A percentile compares a stretch with the other conserved stretches of the same genome.
Conservation (phyloP, 2,329 filamentous ascomycete species). For the Cadophora luteo-olivacea region DNA sequence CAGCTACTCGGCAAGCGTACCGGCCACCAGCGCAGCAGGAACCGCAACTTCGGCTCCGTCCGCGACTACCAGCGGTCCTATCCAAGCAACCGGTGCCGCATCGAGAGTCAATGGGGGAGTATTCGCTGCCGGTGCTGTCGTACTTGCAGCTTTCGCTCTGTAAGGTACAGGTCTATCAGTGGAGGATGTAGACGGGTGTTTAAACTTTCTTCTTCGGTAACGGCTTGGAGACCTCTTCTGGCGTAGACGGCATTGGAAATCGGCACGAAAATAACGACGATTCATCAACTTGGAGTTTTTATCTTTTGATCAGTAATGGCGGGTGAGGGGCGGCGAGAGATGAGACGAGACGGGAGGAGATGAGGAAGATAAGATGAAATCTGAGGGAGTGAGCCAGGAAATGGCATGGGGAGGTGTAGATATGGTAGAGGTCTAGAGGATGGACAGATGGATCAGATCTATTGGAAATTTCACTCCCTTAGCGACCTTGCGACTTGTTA, state of each 20-base stretch:
- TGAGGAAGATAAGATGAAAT: neutral
- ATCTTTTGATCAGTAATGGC: neutral
- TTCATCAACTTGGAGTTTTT: constrained; percentile 4
- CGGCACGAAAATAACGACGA: constrained; percentile 8
- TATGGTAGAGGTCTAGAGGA: neutral
- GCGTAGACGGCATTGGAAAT: constrained; percentile 7
- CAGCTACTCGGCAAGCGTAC: neutral
- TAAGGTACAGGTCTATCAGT: constrained; percentile 23
- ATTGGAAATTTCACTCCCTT: constrained; percentile 9
- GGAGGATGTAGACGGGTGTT: constrained; percentile 1
- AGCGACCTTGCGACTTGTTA: constrained; percentile 6
- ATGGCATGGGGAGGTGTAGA: neutral
- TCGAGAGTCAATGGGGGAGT: constrained; percentile 22
- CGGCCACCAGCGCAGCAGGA: neutral
- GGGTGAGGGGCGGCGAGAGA: neutral
- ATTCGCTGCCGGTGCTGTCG: constrained; percentile 25
- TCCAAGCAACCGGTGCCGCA: constrained; percentile 1
- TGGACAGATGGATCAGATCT: neutral
- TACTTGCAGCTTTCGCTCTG: constrained; percentile 36
- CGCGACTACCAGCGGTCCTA: neutral
- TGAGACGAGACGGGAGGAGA: neutral
- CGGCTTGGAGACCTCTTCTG: neutral
- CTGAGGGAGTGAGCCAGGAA: neutral
- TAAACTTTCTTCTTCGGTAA: constrained; percentile 2
- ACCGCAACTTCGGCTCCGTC: constrained; percentile 12